Evolutionary conservation across 1,139 yeast species (phyloP), one percentile per base, ranked within the genome.

Genomic region (Blastobotrys ciferrii): DNA sequence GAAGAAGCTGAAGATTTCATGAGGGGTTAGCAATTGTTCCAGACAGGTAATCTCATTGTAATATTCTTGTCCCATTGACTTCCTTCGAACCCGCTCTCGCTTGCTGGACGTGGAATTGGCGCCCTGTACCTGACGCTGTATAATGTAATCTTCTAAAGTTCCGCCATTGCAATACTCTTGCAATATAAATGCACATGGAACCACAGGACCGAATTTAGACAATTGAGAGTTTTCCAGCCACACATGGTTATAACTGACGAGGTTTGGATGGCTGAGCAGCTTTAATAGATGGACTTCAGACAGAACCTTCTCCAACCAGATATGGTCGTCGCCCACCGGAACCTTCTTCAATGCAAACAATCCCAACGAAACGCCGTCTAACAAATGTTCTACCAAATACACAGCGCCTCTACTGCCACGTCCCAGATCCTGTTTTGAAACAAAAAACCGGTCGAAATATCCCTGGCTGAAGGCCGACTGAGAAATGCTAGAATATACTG

Each of bases 81-180:
- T 23, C 3, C 40, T 17, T 19, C 13, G 18, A 3, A 19, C 9
- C 3, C 40, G 40, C 4, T 17, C 19, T 13, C 40, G 11, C 28
- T 36, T 23, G 15, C 40, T 7, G 13, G 18, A 17, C 6, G 37
- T 15, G 15, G 18, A 7, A n/a, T 18, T 23, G 14, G 14, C 23
- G 2, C 41, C 20, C 18, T 43, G 38, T 13, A 33, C 40, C 30
- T 51, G 42, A 9, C 47, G 54, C n/a, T 42, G 37, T 45, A 48
- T 45, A 44, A 57, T 75, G 57, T 84, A 75, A 50, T 81, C 86
- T 58, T 88, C 96, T 47, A 88, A 66, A 46, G 88, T 88, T 0
- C 96, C 96, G 11, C 95, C 96, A 47, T 80, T 84, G 63, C 96
- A 88, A 62, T 84, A 88, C 60, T 88, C 96, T 62, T 87, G 94